phyloP scores from a whole-genome alignment of 371 early-diverging fungal species.

The Circinella umbellata region DNA sequence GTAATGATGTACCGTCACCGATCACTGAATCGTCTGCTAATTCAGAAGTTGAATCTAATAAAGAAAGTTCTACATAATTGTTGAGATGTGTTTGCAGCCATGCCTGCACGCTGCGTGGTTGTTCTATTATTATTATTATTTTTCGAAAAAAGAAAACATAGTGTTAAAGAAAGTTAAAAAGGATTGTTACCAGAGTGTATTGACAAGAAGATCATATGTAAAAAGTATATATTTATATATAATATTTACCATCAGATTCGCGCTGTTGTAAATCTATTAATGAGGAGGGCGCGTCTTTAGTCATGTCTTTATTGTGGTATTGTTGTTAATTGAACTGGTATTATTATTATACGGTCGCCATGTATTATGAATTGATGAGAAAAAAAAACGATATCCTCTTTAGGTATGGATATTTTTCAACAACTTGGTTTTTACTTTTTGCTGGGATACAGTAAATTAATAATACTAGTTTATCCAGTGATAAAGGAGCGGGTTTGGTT shows the following conservation, averaged over 20 bases:
- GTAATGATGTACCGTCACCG: slow-evolving; percentile 26
- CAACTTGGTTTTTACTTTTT: neutral
- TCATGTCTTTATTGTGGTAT: neutral
- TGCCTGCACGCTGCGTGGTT: slow-evolving; percentile 40
- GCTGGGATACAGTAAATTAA: no score
- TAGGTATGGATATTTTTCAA: neutral
- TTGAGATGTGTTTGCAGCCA: slow-evolving; percentile 43
- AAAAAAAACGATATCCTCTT: neutral
- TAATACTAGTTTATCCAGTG: no score
- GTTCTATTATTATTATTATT: slow-evolving; percentile 2
- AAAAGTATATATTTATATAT: neutral
- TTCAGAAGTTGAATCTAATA: slow-evolving; percentile 25
- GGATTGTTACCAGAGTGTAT: no score
- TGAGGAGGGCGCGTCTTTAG: slow-evolving; percentile 1
- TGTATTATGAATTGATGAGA: slow-evolving; percentile 1
- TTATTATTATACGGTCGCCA: slow-evolving; percentile 2
- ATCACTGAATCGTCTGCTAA: slow-evolving; percentile 4
- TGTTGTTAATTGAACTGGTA: slow-evolving; percentile 1
- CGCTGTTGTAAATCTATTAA: neutral
- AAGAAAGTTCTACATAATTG: slow-evolving; percentile 31
- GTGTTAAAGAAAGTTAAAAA: neutral
- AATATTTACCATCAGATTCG: neutral
- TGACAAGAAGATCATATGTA: neutral
- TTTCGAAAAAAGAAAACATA: neutral
- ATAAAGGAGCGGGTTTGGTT: no score